These are phyloP conservation scores for Fusarium compactum DNA, from an alignment of 2,329 filamentous ascomycete species.

Conservation along the genomic window DNA sequence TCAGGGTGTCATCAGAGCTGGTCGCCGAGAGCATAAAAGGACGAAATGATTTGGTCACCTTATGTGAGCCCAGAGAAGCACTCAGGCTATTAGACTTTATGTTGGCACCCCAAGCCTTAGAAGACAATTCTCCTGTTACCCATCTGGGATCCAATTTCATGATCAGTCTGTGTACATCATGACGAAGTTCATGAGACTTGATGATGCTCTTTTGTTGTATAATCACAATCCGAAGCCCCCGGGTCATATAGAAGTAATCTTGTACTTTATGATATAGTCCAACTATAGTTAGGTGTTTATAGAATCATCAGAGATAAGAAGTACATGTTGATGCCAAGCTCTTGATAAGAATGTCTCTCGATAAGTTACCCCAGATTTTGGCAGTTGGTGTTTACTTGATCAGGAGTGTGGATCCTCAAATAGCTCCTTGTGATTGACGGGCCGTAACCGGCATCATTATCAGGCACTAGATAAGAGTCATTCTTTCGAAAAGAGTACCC, in stretches of 20 bases:
- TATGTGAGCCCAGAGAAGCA: no score
- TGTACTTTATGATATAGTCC: no score
- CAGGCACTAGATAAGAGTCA: slow-evolving; percentile 20
- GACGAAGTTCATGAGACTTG: background rate
- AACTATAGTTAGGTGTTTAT: no score
- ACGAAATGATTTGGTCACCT: no score
- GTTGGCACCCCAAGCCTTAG: no score
- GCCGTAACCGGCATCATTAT: slow-evolving; percentile 16
- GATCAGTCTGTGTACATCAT: background rate
- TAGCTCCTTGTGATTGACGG: slow-evolving; percentile 27
- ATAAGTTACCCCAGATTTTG: slow-evolving; percentile 31
- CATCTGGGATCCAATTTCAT: background rate
- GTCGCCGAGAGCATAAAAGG: no score
- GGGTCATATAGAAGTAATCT: no score
- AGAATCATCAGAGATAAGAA: background rate
- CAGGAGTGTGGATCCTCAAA: slow-evolving; percentile 30
- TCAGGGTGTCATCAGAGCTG: no score
- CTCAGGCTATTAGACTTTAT: no score
- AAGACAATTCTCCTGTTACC: no score
- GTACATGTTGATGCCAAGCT: slow-evolving; percentile 6
- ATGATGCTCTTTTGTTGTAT: background rate
- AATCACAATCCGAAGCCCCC: no score
- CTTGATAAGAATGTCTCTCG: slow-evolving; percentile 9
- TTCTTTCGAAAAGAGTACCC: background rate
- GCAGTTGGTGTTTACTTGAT: slow-evolving; percentile 27